Conservation (phyloP, 2,329 filamentous ascomycete species). For the Fusarium decemcellulare region DNA sequence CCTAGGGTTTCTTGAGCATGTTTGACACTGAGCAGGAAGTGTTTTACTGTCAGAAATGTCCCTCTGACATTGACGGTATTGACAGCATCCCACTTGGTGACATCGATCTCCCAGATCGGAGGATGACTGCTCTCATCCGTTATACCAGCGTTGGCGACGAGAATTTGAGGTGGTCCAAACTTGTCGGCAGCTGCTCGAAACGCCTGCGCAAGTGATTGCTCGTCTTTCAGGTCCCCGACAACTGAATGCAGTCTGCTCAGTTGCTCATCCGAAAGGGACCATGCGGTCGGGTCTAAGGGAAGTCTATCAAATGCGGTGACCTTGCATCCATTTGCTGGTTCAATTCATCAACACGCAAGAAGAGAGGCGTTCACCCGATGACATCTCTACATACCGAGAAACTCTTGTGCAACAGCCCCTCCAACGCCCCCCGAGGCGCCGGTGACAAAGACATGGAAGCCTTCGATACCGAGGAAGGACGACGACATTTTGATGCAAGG, state of each 20-base stretch:
- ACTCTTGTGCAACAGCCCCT: neutral
- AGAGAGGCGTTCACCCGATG: neutral
- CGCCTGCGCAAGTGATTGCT: neutral
- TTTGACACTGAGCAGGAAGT: neutral
- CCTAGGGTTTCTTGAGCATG: rapidly evolving
- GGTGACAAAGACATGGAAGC: neutral
- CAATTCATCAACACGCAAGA: neutral
- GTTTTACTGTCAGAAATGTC: slow-evolving; percentile 9
- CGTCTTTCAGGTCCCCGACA: neutral
- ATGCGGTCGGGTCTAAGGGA: rapidly evolving
- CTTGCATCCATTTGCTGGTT: neutral
- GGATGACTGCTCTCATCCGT: slow-evolving; percentile 3
- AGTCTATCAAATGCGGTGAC: neutral
- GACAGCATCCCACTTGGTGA: neutral
- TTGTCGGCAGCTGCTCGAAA: neutral
- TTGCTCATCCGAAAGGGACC: neutral
- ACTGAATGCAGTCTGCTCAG: neutral
- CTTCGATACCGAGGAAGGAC: neutral
- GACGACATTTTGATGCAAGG: rapidly evolving
- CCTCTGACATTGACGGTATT: neutral
- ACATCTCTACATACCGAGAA: neutral
- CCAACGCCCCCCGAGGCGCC: neutral
- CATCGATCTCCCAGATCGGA: neutral
- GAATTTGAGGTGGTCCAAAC: neutral
- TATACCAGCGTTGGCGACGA: neutral